A percentile compares a stretch with the other conserved stretches of the same genome.
phyloP scores from a whole-genome alignment of 2,329 filamentous ascomycete species.

The Fonsecaea multimorphosa region DNA sequence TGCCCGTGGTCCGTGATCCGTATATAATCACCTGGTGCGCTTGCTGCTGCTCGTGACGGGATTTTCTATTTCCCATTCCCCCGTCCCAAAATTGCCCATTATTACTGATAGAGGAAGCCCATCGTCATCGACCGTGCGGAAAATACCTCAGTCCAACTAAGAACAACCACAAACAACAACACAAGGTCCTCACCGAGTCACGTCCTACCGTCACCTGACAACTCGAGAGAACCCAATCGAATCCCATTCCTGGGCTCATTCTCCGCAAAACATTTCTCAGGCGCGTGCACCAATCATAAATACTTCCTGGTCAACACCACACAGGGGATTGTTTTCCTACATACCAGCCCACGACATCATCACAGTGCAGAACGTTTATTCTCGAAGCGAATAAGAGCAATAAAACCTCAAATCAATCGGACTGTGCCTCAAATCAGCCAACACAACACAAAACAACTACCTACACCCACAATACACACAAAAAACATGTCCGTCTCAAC shows the following conservation, averaged over 20 bases:
- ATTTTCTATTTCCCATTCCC: conserved; percentile 1
- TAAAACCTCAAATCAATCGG: neutral
- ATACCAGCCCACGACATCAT: neutral
- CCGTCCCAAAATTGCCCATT: neutral
- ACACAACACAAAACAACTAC: conserved; percentile 14
- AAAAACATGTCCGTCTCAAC: conserved; percentile 43
- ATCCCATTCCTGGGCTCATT: conserved; percentile 1
- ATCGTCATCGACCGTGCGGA: neutral
- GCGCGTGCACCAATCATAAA: conserved; percentile 10
- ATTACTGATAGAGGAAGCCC: neutral
- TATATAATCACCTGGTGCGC: conserved; percentile 18
- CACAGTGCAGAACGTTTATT: neutral
- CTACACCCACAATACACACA: conserved; percentile 16
- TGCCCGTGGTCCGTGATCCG: conserved; percentile 1
- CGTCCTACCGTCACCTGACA: conserved; percentile 4
- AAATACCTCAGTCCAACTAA: neutral
- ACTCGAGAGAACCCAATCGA: neutral
- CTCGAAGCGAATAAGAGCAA: neutral
- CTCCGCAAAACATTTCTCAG: neutral
- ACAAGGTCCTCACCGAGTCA: too few species aligned
- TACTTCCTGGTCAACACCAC: conserved; percentile 7
- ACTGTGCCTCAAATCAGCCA: neutral
- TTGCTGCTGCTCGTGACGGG: neutral
- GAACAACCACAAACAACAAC: neutral
- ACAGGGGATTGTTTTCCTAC: neutral